Percentiles rank a stretch among this genome's conserved stretches.
These are phyloP conservation scores for Limnanthes douglasii DNA, from an alignment of 345 rosid genomes.

Conservation along the genomic window DNA sequence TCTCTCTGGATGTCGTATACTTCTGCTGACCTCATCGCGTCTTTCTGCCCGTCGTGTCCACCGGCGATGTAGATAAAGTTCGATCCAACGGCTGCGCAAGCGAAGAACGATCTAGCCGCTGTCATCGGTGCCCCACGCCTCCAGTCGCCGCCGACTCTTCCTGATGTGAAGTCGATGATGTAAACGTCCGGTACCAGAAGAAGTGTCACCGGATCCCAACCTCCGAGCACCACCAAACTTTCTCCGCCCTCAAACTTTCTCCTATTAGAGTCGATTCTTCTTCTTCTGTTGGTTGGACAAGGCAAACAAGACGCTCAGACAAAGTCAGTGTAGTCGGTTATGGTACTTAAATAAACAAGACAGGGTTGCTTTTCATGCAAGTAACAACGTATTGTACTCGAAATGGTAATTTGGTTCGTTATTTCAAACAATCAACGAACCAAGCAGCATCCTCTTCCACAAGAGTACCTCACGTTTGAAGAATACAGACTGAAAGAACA, in stretches of 20 bases:
- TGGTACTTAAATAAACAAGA: too few relatives aligned
- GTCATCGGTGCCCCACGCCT: constrained; percentile 30
- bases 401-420: too few relatives aligned
- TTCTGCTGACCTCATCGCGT: constrained; percentile 30
- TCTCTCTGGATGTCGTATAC: constrained; percentile 31
- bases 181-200: constrained; percentile 25
- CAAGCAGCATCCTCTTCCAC: too few relatives aligned
- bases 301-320: constrained; percentile 34
- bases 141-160: constrained; percentile 15
- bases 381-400: too few relatives aligned
- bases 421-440: too few relatives aligned
- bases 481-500: too few relatives aligned
- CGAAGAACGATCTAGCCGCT: constrained; percentile 38
- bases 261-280: constrained; percentile 25
- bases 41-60: constrained; percentile 50
- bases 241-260: constrained; percentile 16
- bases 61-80: constrained; percentile 34
- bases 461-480: too few relatives aligned
- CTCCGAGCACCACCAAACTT: constrained; percentile 31
- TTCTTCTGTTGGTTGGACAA: constrained; percentile 23
- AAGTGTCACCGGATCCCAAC: constrained; percentile 40
- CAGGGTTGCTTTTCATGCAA: too few relatives aligned
- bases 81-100: constrained; percentile 22
- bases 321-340: too few relatives aligned
- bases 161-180: constrained; percentile 19